A percentile compares a stretch with the other conserved stretches of the same genome.
phyloP scores from a whole-genome alignment of 2,329 filamentous ascomycete genomes.

The Microcyclospora pomicola region DNA sequence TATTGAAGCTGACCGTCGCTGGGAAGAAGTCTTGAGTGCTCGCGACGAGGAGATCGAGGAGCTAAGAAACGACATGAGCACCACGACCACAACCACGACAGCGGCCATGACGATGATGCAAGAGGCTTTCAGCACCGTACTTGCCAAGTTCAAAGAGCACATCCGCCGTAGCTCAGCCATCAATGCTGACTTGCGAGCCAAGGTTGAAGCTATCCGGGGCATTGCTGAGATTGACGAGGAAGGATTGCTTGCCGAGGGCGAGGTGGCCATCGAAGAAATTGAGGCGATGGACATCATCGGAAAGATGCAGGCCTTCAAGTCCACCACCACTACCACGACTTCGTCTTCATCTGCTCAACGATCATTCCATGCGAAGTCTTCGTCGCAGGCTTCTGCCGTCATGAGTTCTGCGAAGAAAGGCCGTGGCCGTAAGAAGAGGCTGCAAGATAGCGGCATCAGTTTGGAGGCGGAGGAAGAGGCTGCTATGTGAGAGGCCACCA shows the following conservation, averaged over 20 bases:
- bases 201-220: slow-evolving; percentile 15
- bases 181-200: slow-evolving; percentile 20
- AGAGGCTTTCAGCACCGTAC: slow-evolving; percentile 15
- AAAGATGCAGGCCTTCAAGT: slow-evolving; percentile 2
- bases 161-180: slow-evolving; percentile 21
- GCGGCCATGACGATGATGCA: slow-evolving; percentile 13
- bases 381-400: neutral
- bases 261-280: slow-evolving; percentile 12
- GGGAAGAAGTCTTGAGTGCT: slow-evolving; percentile 26
- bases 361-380: slow-evolving; percentile 1
- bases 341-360: slow-evolving; percentile 1
- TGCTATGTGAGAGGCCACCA: neutral
- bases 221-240: slow-evolving; percentile 6
- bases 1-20: slow-evolving; percentile 25
- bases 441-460: slow-evolving; percentile 16
- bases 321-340: slow-evolving; percentile 3
- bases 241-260: slow-evolving; percentile 8
- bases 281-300: slow-evolving; percentile 14
- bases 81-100: slow-evolving; percentile 7
- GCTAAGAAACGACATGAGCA: slow-evolving; percentile 7
- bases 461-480: slow-evolving; percentile 8
- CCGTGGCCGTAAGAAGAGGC: slow-evolving; percentile 9
- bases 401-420: slow-evolving; percentile 1
- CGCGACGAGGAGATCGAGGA: slow-evolving; percentile 25
- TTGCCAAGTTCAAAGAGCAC: slow-evolving; percentile 20